Percentiles rank a stretch among this genome's conserved stretches.
phyloP scores from a whole-genome alignment of 2,329 filamentous ascomycete species.

The Botrytis tulipae region DNA sequence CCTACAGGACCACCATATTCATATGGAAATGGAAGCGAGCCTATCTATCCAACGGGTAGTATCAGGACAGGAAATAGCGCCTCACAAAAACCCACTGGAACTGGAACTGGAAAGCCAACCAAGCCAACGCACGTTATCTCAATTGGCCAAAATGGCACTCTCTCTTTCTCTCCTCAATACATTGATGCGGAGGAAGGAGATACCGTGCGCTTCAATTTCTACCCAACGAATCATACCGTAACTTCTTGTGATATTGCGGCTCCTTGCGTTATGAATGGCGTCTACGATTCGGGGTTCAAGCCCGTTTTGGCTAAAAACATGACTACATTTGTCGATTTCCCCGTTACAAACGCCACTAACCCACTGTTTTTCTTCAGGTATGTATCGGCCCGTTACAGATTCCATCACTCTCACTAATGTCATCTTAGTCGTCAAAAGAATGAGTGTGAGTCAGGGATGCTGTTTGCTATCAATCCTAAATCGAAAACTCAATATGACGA shows the following conservation, averaged over 20 bases:
- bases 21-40: conserved; percentile 12
- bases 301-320: conserved; percentile 17
- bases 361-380: conserved; percentile 21
- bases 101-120: background rate
- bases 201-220: conserved; percentile 22
- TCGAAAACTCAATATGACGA: conserved; percentile 12
- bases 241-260: conserved; percentile 19
- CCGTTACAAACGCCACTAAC: conserved; percentile 15
- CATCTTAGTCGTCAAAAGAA: conserved; percentile 15
- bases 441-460: conserved; percentile 24
- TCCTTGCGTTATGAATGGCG: conserved; percentile 20
- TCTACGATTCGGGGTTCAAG: conserved; percentile 24
- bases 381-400: background rate
- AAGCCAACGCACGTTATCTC: conserved; percentile 21
- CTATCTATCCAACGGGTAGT: background rate
- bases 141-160: conserved; percentile 22
- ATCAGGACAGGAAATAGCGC: background rate
- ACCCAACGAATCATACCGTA: conserved; percentile 21
- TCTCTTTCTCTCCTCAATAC: conserved; percentile 19
- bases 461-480: conserved; percentile 25
- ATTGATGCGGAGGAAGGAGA: conserved; percentile 22
- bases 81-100: conserved; percentile 10
- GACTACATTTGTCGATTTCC: conserved; percentile 22
- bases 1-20: background rate
- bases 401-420: conserved; percentile 1